A percentile compares a stretch with the other conserved stretches of the same genome.
These are phyloP conservation scores for Termitomyces sp. DNA, from an alignment of 768 basidiomycete genomes.

Conservation along the genomic window DNA sequence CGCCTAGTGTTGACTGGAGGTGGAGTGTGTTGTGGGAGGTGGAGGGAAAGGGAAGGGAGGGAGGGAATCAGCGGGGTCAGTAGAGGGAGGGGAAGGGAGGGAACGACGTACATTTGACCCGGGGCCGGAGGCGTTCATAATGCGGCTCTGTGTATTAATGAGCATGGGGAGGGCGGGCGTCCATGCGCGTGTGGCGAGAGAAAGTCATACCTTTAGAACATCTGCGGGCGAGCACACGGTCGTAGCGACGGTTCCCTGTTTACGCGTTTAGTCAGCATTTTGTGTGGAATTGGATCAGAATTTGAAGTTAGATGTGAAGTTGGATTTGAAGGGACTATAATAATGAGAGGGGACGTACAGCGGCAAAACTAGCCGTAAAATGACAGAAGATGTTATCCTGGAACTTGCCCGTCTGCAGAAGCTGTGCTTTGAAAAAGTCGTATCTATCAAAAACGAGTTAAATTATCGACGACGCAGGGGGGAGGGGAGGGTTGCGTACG, in stretches of 20 bases:
- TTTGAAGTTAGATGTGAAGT: no score
- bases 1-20: slow-evolving; percentile 58
- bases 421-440: slow-evolving; percentile 86
- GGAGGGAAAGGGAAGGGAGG: background rate
- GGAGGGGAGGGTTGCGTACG: slow-evolving; percentile 40
- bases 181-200: background rate
- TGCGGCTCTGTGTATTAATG: slow-evolving; percentile 48
- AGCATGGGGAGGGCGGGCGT: background rate
- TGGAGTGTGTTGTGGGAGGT: no score
- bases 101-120: slow-evolving; percentile 67
- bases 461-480: background rate
- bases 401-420: slow-evolving; percentile 67
- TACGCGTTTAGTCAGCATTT: background rate
- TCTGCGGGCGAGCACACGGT: slow-evolving; percentile 88
- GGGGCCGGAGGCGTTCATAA: slow-evolving; percentile 85
- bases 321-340: no score
- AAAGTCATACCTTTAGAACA: slow-evolving; percentile 59
- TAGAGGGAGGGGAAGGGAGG: background rate
- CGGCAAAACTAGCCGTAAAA: slow-evolving; percentile 82
- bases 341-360: slow-evolving; percentile 42
- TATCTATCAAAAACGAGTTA: slow-evolving; percentile 45
- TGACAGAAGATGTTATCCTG: slow-evolving; percentile 80
- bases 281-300: no score
- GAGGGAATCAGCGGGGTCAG: no score
- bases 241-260: slow-evolving; percentile 82